Conservation (phyloP, 345 rosid genomes). For the Nasturtium officinale region DNA sequence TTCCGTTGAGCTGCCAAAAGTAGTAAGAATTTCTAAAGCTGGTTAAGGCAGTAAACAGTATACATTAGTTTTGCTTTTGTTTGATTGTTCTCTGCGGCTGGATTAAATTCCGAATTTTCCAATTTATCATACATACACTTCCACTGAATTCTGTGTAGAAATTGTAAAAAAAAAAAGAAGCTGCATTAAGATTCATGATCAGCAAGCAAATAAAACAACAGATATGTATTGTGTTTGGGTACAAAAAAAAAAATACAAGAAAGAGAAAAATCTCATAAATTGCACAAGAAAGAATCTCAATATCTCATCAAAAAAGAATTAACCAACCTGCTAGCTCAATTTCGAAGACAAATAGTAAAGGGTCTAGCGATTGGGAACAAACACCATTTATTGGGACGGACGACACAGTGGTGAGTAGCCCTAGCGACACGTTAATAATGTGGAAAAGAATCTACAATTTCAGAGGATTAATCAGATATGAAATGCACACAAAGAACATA, state of each 20-base stretch:
- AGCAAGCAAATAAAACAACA: not conserved
- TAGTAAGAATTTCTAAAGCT: constrained; percentile 87
- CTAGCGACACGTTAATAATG: no score
- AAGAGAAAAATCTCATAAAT: constrained; percentile 26
- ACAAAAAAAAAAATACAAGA: no score
- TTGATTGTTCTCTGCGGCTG: constrained; percentile 1
- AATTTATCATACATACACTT: not conserved
- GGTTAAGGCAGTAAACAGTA: constrained; percentile 50
- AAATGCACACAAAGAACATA: not conserved
- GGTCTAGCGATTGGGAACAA: constrained; percentile 30
- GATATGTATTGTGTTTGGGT: constrained; percentile 20
- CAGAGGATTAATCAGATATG: no score
- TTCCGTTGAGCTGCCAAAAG: constrained; percentile 66
- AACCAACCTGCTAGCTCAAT: constrained; percentile 11
- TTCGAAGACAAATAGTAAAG: constrained; percentile 24
- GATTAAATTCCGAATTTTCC: constrained; percentile 21
- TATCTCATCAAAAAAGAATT: constrained; percentile 29
- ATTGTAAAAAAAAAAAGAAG: not conserved
- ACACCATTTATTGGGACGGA: constrained; percentile 34
- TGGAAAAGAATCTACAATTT: no score
- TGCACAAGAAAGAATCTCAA: constrained; percentile 25
- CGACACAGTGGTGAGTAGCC: constrained; percentile 24
- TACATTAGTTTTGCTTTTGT: constrained; percentile 4
- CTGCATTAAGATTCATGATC: not conserved
- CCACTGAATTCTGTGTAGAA: not conserved